Evolutionary conservation across 768 basidiomycete genomes (phyloP), one percentile per base, ranked within the genome.

Genomic region (Mycena metata): DNA sequence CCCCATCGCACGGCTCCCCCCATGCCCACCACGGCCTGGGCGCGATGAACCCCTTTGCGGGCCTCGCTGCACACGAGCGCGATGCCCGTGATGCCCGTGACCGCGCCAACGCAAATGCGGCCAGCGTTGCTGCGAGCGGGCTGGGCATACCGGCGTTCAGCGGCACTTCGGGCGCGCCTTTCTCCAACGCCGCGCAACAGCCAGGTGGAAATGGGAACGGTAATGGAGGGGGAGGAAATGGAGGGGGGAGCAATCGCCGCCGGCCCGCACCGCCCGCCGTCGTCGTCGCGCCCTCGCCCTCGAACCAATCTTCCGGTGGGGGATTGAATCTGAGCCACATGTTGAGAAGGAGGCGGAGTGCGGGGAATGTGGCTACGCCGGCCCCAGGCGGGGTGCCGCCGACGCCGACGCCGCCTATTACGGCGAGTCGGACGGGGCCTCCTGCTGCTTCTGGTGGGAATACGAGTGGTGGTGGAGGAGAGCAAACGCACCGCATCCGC

Each of bases 401-500:
- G 30, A 21, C 43, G n/a, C 33, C 59, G 24, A 15, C 24, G 12
- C 47, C 21, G 23, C 5, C 35, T n/a, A 19, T 17, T 17, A 13
- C 50, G 21, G n/a, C n/a, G 15, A 39, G 26, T 36, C 39, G 55
- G 13, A 35, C 24, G 35, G 15, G 24, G 23, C 33, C 35, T 15
- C 23, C 57, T 7, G 43, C 56, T 3, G 11, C 15, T 1, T 16
- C 41, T 16, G n/a, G 45, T 3, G 30, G 39, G 0, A 43, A 26
- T n/a, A 23, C 65, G 58, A 42, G n/a, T n/a, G n/a, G n/a, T 43
- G 9, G 23, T 46, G 15, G 26, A 39, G 33, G 47, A n/a, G 43
- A 5, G 17, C 66, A 24, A 69, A 66, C 84, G 6, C 91, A 94
- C 75, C 92, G 94, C 69, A 94, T 98, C 75, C 92, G 96, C 19